Evolutionary conservation across 1,284 basidiomycete species (phyloP).

Genomic region (Rugiboletus extremiorientalis): DNA sequence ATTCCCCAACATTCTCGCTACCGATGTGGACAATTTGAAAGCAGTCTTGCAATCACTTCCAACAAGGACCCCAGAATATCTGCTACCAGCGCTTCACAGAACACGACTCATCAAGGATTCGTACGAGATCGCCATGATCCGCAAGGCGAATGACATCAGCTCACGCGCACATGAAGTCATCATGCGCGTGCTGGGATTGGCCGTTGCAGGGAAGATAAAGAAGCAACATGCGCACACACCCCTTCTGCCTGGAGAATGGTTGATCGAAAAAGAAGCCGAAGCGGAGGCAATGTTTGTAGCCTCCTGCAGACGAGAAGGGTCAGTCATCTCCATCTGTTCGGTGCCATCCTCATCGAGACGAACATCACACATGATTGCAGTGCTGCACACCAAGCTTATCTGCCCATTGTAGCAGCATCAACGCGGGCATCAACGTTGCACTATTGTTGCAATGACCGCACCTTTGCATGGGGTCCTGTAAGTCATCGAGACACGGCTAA

Average conservation of each 20-base stretch:
- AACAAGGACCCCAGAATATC: slow-evolving; percentile 41
- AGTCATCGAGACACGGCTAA: slow-evolving; percentile 55
- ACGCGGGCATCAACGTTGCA: slow-evolving; percentile 85
- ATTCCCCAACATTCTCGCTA: slow-evolving; percentile 51
- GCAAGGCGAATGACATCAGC: slow-evolving; percentile 80
- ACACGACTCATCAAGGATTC: slow-evolving; percentile 78
- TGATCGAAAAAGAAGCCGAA: slow-evolving; percentile 87
- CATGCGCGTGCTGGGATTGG: slow-evolving; percentile 85
- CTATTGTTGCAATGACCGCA: slow-evolving; percentile 84
- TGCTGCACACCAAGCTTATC: slow-evolving; percentile 83
- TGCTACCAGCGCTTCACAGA: slow-evolving; percentile 73
- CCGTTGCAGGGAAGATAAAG: slow-evolving; percentile 55
- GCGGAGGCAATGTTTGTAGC: slow-evolving; percentile 91
- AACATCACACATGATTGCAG: slow-evolving; percentile 38
- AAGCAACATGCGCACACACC: slow-evolving; percentile 43
- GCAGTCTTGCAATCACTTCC: slow-evolving; percentile 43
- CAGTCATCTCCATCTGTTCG: slow-evolving; percentile 22
- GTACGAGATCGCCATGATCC: slow-evolving; percentile 72
- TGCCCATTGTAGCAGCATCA: slow-evolving; percentile 86
- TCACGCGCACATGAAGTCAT: slow-evolving; percentile 86
- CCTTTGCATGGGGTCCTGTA: slow-evolving; percentile 78
- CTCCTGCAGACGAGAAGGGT: slow-evolving; percentile 84
- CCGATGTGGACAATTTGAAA: slow-evolving; percentile 19
- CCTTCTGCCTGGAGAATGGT: slow-evolving; percentile 72
- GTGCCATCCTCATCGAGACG: not conserved